Evolutionary conservation across 2,329 filamentous ascomycete species (phyloP).

Genomic region (Colletotrichum sp.): DNA sequence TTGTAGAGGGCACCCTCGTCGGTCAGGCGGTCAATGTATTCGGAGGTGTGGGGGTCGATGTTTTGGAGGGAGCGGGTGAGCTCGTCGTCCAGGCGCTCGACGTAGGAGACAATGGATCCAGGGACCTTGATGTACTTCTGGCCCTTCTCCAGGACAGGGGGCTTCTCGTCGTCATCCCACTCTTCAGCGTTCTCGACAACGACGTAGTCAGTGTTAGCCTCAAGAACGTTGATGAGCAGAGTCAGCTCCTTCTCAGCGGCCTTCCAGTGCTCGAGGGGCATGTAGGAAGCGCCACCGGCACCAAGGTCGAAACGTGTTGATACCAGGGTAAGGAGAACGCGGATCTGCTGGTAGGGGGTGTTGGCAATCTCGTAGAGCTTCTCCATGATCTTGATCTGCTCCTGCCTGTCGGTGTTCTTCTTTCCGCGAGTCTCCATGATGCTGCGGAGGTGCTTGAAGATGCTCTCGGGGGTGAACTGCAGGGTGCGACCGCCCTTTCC

Average conservation of each 20-base stretch:
- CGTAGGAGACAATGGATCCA: conserved; percentile 91
- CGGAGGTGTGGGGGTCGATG: conserved; percentile 97
- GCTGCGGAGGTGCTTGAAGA: conserved; percentile 92
- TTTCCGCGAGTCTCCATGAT: conserved; percentile 97
- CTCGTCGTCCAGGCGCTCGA: conserved; percentile 96
- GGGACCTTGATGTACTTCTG: conserved; percentile 89
- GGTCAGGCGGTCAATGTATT: conserved; percentile 94
- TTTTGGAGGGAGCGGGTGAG: conserved; percentile 95
- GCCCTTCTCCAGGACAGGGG: conserved; percentile 72
- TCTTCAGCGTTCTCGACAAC: conserved; percentile 94
- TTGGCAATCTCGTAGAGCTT: conserved; percentile 88
- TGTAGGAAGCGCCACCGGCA: conserved; percentile 76
- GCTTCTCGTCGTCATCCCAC: conserved; percentile 99
- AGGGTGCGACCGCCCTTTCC: conserved; percentile 88
- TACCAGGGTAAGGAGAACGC: conserved; percentile 88
- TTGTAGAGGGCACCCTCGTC: conserved; percentile 93
- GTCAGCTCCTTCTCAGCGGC: conserved; percentile 86
- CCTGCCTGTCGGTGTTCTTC: conserved; percentile 95
- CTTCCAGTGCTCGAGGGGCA: conserved; percentile 98
- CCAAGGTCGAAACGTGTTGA: conserved; percentile 95
- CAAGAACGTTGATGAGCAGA: conserved; percentile 78
- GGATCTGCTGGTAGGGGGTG: conserved; percentile 92
- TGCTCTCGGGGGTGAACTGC: conserved; percentile 95
- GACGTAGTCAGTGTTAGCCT: conserved; percentile 79
- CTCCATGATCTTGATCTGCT: conserved; percentile 98